Evolutionary conservation across 2,329 filamentous ascomycete species (phyloP).

Genomic region (Epicoccum nigrum): DNA sequence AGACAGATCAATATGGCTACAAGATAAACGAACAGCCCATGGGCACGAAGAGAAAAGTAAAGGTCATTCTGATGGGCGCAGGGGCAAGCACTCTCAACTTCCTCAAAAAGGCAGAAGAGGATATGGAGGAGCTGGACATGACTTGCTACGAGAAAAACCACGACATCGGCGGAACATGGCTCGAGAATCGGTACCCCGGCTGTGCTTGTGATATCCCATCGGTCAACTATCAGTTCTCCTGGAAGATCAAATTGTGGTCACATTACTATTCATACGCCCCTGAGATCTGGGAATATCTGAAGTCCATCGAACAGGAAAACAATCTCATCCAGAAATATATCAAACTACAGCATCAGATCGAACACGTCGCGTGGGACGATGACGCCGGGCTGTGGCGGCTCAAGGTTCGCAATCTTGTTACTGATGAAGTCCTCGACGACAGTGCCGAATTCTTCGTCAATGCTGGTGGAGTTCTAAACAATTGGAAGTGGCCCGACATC

Average conservation of each 20-base stretch:
- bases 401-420: conserved; percentile 22
- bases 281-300: conserved; percentile 59
- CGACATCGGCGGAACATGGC: conserved; percentile 51
- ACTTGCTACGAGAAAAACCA: conserved; percentile 52
- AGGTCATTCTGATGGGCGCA: conserved; percentile 52
- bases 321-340: conserved; percentile 38
- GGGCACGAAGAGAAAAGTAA: conserved; percentile 49
- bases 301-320: conserved; percentile 49
- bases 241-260: conserved; percentile 56
- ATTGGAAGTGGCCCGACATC: conserved; percentile 53
- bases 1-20: conserved; percentile 51
- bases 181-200: conserved; percentile 51
- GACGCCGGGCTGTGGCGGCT: conserved; percentile 24
- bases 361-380: conserved; percentile 28
- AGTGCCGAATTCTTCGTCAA: conserved; percentile 35
- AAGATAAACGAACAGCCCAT: conserved; percentile 52
- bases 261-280: conserved; percentile 52
- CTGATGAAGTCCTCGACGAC: conserved; percentile 22
- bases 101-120: conserved; percentile 52
- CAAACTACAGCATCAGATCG: conserved; percentile 24
- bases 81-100: conserved; percentile 53
- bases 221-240: conserved; percentile 53
- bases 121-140: conserved; percentile 50
- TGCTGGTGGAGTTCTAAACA: conserved; percentile 30
- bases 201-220: conserved; percentile 45